A percentile compares a stretch with the other conserved stretches of the same genome.
phyloP scores from a whole-genome alignment of 2,329 filamentous ascomycete genomes.

The Fusarium succisae region DNA sequence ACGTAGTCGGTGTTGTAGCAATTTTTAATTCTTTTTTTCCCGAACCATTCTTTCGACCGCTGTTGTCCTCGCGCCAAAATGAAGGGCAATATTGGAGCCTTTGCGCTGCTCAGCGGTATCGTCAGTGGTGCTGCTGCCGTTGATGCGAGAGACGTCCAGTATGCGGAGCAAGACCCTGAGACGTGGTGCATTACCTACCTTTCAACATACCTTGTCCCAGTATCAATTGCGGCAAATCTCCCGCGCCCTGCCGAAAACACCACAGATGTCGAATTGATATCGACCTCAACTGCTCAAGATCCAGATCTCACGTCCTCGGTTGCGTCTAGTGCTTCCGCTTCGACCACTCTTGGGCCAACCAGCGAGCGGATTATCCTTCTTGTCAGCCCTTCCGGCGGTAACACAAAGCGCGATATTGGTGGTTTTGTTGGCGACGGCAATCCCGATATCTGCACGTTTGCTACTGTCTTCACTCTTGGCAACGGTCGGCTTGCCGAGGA shows the following conservation, averaged over 20 bases:
- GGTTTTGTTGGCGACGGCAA: background rate
- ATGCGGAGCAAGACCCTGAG: background rate
- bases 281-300: background rate
- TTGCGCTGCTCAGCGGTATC: background rate
- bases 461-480: background rate
- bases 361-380: background rate
- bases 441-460: background rate
- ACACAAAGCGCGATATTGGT: background rate
- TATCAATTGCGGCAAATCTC: background rate
- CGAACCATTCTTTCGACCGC: too few relatives aligned
- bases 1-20: too few relatives aligned
- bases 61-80: background rate
- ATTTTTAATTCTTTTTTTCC: too few relatives aligned
- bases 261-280: background rate
- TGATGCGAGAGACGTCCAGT: background rate
- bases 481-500: background rate
- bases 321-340: background rate
- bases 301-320: background rate
- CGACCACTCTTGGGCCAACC: background rate
- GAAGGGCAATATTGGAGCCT: background rate
- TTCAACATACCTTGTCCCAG: background rate
- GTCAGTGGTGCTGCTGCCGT: background rate
- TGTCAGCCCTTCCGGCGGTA: background rate
- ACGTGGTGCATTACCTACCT: slow-evolving; percentile 8
- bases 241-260: background rate